Base-by-base conservation (phyloP, 2,329 filamentous ascomycete species). In the Phialophora macrospora region DNA sequence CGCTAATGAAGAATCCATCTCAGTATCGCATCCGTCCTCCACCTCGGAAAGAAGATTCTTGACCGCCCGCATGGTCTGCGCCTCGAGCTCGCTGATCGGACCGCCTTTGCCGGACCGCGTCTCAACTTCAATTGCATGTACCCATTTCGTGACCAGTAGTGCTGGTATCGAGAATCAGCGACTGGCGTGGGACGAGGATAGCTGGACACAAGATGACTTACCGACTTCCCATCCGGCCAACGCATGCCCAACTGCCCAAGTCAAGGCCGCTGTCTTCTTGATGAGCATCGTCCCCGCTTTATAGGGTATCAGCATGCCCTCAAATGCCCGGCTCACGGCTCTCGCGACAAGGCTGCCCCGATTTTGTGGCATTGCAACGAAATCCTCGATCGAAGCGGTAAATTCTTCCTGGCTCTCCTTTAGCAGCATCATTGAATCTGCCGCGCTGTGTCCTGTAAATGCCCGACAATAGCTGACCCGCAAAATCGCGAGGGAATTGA, bases 221-320 rank as follows among this genome's bases (percentile, higher is more conserved):
- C 73, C 69, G 38, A 67, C 65, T 44, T 77, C 75, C 76, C 76
- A 78, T 28, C 70, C 74, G 8, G 75, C 73, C 52, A 76, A 68
- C 17, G 75, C 75, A 62, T 77, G 75, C 64, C 77, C 76, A 46
- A 77, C 56, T 51, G 74, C 75, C 72, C 74, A 77, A 7, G 67
- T 72, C 22, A 77, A 70, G 34, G 74, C 73, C 9, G 74, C 74
- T 24, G 74, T 76, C 69, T 76, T 77, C 49, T 72, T 70, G 14
- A 74, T 63, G 3, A 77, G 69, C 55, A 73, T 55, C 52, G 70
- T 71, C 14, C 75, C 74, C 26, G 72, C 68, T 34, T 70, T 72
- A 7, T 74, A 71, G 2, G 75, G 71, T 4, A 69, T 70, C 22
- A 74, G 63, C 49, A 77, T 70, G 22, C 73, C 71, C 46, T 74